Conservation (phyloP, 2,329 filamentous ascomycete genomes). For the Corinectria fuckeliana region DNA sequence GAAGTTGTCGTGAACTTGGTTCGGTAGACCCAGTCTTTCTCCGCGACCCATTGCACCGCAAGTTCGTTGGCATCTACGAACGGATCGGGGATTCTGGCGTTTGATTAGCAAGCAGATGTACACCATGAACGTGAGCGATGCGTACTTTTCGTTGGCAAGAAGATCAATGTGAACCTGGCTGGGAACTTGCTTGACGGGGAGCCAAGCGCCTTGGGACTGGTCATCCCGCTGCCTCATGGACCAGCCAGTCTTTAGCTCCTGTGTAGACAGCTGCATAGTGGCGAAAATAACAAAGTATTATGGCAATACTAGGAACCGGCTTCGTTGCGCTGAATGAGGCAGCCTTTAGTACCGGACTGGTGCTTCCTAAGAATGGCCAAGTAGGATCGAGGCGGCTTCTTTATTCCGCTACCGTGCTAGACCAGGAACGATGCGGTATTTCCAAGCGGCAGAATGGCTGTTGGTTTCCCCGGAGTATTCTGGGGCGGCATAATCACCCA, state of each 20-base stretch:
- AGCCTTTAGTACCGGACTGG: not conserved
- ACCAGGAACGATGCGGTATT: not conserved
- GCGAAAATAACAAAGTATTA: not conserved
- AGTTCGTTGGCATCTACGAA: slow-evolving; percentile 3
- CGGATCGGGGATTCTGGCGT: not conserved
- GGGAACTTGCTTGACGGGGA: slow-evolving; percentile 2
- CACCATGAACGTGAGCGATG: not conserved
- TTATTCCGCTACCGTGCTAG: not conserved
- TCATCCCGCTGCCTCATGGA: not conserved
- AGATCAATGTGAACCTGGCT: slow-evolving; percentile 1
- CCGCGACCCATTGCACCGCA: slow-evolving; percentile 62
- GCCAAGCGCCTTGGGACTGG: not conserved
- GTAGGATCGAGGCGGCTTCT: not conserved
- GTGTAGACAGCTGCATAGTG: not conserved
- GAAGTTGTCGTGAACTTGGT: slow-evolving; percentile 41
- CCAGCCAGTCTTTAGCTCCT: slow-evolving; percentile 2
- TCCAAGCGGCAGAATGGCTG: not conserved
- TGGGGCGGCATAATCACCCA: too few species aligned
- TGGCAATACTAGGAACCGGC: too few species aligned
- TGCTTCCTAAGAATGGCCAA: not conserved
- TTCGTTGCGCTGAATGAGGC: not conserved
- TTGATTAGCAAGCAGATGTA: not conserved
- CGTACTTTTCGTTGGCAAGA: slow-evolving; percentile 1
- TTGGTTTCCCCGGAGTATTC: not conserved
- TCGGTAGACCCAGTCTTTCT: slow-evolving; percentile 69